These are phyloP conservation scores for Populus tomentosa DNA, from an alignment of 441 rosid species.

Conservation along the genomic window DNA sequence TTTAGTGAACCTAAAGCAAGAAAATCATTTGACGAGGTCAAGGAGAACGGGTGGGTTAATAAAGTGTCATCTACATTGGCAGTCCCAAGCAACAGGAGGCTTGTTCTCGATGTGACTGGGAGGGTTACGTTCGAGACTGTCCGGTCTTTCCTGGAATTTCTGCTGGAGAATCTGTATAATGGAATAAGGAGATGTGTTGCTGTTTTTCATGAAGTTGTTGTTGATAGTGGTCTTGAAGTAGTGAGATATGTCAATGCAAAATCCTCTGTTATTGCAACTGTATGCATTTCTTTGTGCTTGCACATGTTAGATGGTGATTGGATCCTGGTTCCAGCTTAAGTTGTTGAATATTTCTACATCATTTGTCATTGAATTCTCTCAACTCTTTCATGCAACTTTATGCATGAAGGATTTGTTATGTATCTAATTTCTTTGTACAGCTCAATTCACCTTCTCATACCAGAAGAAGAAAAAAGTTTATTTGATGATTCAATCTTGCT, in stretches of 20 bases:
- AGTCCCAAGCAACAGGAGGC: conserved; percentile 57
- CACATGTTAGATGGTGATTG: conserved; percentile 58
- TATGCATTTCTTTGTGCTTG: conserved; percentile 61
- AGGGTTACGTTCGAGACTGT: conserved; percentile 63
- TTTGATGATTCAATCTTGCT: neutral
- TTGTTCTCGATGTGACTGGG: conserved; percentile 68
- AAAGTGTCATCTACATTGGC: conserved; percentile 56
- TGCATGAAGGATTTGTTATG: neutral
- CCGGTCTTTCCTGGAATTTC: conserved; percentile 52
- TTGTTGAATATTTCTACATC: neutral
- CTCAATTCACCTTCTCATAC: conserved; percentile 1
- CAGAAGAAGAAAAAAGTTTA: neutral
- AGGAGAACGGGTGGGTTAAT: conserved; percentile 38
- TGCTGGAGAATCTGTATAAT: conserved; percentile 41
- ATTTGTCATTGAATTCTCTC: neutral
- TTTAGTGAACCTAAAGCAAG: conserved; percentile 15
- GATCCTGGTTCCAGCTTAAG: conserved; percentile 46
- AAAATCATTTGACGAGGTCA: conserved; percentile 14
- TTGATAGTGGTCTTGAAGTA: conserved; percentile 41
- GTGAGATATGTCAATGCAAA: conserved; percentile 45
- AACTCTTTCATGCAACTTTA: neutral
- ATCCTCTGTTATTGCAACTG: conserved; percentile 43
- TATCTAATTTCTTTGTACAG: neutral
- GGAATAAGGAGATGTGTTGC: conserved; percentile 36
- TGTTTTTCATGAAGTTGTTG: conserved; percentile 29